Base-by-base conservation (phyloP, 352 stramenopile genomes). In the Globisporangium uncinulatum region DNA sequence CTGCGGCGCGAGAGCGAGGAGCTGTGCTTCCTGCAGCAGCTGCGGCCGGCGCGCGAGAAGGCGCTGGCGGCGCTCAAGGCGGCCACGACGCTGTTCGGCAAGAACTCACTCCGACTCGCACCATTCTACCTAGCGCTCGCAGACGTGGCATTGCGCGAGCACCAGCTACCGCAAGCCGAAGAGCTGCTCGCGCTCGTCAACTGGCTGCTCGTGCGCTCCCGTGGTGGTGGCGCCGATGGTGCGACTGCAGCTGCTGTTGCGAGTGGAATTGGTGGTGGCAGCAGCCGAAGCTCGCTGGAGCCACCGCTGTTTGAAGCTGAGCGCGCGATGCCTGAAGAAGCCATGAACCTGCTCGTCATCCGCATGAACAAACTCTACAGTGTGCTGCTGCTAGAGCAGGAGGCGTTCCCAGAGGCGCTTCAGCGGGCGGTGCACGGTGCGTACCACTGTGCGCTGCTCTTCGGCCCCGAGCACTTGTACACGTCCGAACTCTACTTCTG, bases 281-380 rank as follows among this genome's bases (percentile, higher is more conserved):
- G n/a, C n/a, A n/a, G n/a, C n/a, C n/a, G n/a, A n/a, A n/a, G n/a
- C n/a, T n/a, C n/a, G n/a, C n/a, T n/a, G n/a, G n/a, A n/a, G n/a
- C n/a, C n/a, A n/a, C n/a, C n/a, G n/a, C n/a, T n/a, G n/a, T n/a
- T n/a, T n/a, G n/a, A n/a, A n/a, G n/a, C n/a, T n/a, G 43, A 61
- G 13, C 55, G 51, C 3, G n/a, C 50, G 9, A 48, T 86, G 15
- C 62, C 75, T 3, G 70, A 85, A n/a, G 76, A 85, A 54, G 70
- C 76, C 53, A 82, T 72, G 51, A 86, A 85, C 48, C 41, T 86
- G 15, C 77, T 81, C 37, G 73, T 83, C 21, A 73, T 86, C 39
- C 73, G 72, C 45, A 86, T 88, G 75, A 88, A 86, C 70, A 88
- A 88, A 48, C 74, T 88, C 48, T 85, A 83, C 51, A 86, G 75